Evolutionary conservation across 116 monocot species (phyloP).

Genomic region (Zostera marina): DNA sequence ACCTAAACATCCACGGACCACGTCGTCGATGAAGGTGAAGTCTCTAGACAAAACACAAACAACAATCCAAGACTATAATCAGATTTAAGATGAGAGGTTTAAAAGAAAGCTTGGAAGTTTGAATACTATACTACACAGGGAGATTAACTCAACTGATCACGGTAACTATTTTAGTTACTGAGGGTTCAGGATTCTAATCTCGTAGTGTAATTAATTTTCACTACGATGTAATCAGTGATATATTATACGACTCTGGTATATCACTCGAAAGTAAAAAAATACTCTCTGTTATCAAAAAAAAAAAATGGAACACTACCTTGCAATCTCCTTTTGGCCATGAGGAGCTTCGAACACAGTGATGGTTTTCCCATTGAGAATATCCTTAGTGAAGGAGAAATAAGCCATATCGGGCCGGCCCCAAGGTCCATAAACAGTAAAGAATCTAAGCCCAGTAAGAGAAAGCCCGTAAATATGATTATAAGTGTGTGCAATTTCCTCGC

Average conservation of each 20-base stretch:
- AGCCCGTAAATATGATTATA: slow-evolving; percentile 76
- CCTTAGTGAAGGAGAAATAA: slow-evolving; percentile 48
- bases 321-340: slow-evolving; percentile 8
- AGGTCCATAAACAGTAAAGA: slow-evolving; percentile 64
- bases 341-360: slow-evolving; percentile 25
- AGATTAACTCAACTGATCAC: no score
- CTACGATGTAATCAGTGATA: no score
- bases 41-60: not conserved
- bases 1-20: slow-evolving; percentile 27
- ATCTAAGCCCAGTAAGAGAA: slow-evolving; percentile 63
- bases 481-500: slow-evolving; percentile 64
- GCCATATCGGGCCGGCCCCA: slow-evolving; percentile 65
- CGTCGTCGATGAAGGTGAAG: slow-evolving; percentile 39
- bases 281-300: no score
- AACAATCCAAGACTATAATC: no score
- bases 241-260: no score
- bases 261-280: no score
- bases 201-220: no score
- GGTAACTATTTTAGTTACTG: no score
- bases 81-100: not conserved
- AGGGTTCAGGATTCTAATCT: no score
- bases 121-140: not conserved
- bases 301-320: not conserved
- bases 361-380: slow-evolving; percentile 22
- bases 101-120: not conserved